Percentiles rank a stretch among this genome's conserved stretches.
phyloP scores from a whole-genome alignment of 805 yeast species.

The Cyberlindnera galapagoensis region DNA sequence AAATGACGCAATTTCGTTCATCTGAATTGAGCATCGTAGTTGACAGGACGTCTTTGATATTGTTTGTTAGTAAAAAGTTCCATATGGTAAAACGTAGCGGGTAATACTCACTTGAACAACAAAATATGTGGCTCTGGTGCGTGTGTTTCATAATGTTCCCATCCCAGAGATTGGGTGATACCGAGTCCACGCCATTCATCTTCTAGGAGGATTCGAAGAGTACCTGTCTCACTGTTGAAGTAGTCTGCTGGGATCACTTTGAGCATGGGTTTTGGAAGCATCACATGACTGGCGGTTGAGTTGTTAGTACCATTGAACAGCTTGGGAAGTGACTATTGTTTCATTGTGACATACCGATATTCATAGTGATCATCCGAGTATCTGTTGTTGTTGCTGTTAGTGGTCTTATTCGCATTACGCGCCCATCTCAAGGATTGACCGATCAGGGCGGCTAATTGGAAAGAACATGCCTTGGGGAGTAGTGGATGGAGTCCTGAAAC shows the following conservation, averaged over 20 bases:
- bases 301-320: slow-evolving; percentile 1
- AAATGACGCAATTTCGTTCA: no score
- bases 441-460: not conserved
- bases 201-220: slow-evolving; percentile 81
- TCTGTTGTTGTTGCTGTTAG: slow-evolving; percentile 28
- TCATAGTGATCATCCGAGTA: slow-evolving; percentile 90
- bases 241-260: slow-evolving; percentile 92
- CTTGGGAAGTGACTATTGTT: no score
- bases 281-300: slow-evolving; percentile 64
- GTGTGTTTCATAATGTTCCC: slow-evolving; percentile 98
- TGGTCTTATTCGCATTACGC: no score
- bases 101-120: slow-evolving; percentile 50
- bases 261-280: slow-evolving; percentile 93
- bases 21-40: slow-evolving; percentile 33
- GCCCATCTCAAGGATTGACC: not conserved
- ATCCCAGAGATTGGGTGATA: slow-evolving; percentile 92
- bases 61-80: no score
- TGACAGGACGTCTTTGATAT: slow-evolving; percentile 45
- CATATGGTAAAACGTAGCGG: not conserved
- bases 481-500: slow-evolving; percentile 90
- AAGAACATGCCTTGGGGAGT: slow-evolving; percentile 58
- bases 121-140: slow-evolving; percentile 97
- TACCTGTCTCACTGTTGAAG: slow-evolving; percentile 89
- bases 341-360: slow-evolving; percentile 42
- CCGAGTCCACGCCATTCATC: slow-evolving; percentile 99